These are phyloP conservation scores for Pestalotiopsis sp. DNA, from an alignment of 2,329 filamentous ascomycete genomes.

Conservation along the genomic window DNA sequence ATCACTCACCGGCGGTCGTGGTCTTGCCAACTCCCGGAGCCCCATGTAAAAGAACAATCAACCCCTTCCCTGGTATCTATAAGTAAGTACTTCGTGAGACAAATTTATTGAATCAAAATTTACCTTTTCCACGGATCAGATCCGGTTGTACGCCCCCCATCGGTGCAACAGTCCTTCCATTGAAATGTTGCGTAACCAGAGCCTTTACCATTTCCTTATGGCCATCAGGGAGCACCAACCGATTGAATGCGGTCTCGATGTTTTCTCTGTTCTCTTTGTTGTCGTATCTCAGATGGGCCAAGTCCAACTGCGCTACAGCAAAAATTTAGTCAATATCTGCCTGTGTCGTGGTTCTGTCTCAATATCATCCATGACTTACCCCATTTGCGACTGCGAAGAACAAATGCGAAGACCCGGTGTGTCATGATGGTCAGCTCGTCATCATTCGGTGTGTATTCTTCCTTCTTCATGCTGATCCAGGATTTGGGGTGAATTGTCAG, in stretches of 20 bases:
- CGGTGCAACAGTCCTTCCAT: background rate
- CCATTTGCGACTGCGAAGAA: no score
- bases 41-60: conserved; percentile 55
- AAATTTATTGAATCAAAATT: background rate
- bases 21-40: conserved; percentile 48
- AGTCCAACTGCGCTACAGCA: background rate
- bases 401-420: no score
- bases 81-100: no score
- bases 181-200: background rate
- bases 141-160: background rate
- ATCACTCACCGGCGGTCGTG: background rate
- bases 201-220: background rate
- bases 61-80: conserved; percentile 40
- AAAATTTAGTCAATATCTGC: no score
- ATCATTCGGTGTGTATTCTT: no score
- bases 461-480: no score
- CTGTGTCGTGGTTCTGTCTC: no score
- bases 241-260: background rate
- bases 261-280: background rate
- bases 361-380: no score
- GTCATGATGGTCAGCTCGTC: no score
- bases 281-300: background rate
- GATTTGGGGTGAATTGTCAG: no score
- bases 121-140: background rate
- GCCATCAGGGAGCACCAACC: background rate